A percentile compares a stretch with the other conserved stretches of the same genome.
These are phyloP conservation scores for Tolypocladium inflatum DNA, from an alignment of 2,329 filamentous ascomycete species.

Conservation along the genomic window DNA sequence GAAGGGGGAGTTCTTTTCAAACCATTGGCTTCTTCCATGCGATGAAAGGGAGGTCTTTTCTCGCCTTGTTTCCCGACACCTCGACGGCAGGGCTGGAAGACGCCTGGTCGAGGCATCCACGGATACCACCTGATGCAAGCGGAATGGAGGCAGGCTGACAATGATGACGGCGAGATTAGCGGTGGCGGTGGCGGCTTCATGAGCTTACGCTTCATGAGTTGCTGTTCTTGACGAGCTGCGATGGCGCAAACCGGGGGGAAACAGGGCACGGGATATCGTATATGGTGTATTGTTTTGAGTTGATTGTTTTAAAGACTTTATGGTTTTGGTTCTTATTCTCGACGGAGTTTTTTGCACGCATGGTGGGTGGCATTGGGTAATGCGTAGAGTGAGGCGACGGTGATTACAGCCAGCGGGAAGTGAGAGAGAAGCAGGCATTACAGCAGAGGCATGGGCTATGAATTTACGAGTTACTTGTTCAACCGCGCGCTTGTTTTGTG, in stretches of 20 bases:
- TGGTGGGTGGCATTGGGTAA: constrained; percentile 6
- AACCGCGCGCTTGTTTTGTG: background rate
- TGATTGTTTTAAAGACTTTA: constrained; percentile 3
- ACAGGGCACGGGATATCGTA: background rate
- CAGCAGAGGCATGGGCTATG: background rate
- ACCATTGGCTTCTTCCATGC: background rate
- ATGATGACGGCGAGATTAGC: background rate
- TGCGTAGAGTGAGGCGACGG: background rate
- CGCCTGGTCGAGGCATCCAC: background rate
- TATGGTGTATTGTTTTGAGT: constrained; percentile 3
- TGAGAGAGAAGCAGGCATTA: background rate
- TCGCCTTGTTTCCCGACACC: background rate
- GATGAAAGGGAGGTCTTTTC: background rate
- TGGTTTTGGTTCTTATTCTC: constrained; percentile 1
- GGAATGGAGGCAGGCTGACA: background rate
- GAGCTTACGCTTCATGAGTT: background rate
- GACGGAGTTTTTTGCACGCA: background rate
- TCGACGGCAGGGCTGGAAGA: background rate
- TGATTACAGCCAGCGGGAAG: background rate
- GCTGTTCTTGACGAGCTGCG: background rate
- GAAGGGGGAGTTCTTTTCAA: background rate
- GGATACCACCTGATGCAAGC: background rate
- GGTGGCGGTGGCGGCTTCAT: background rate
- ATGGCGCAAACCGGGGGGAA: background rate
- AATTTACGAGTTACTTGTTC: background rate